Conservation (phyloP, 2,329 filamentous ascomycete genomes). For the Exserohilum turcica region DNA sequence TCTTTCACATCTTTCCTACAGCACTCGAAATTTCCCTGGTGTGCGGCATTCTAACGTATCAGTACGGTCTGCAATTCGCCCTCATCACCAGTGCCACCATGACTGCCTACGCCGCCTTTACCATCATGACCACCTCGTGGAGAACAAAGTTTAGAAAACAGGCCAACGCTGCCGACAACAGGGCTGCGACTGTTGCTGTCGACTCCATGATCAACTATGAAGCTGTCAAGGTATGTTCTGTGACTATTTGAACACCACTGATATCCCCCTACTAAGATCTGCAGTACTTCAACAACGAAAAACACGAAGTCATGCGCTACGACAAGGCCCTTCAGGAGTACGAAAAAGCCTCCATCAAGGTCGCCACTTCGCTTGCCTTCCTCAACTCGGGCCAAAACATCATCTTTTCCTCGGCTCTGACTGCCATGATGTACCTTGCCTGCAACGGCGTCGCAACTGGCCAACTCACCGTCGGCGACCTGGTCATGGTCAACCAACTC, state of each 20-base stretch:
- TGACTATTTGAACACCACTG: not conserved
- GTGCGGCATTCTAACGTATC: slow-evolving; percentile 93
- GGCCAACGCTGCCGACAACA: slow-evolving; percentile 95
- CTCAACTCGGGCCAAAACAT: slow-evolving; percentile 96
- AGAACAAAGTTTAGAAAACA: slow-evolving; percentile 94
- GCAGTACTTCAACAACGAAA: slow-evolving; percentile 95
- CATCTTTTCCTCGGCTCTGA: slow-evolving; percentile 93
- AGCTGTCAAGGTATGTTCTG: slow-evolving; percentile 72
- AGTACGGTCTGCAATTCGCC: slow-evolving; percentile 91
- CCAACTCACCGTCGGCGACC: slow-evolving; percentile 84
- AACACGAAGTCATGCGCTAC: slow-evolving; percentile 88
- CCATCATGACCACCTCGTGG: slow-evolving; percentile 95
- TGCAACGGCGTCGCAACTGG: slow-evolving; percentile 85
- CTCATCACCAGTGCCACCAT: slow-evolving; percentile 89
- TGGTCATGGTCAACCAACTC: slow-evolving; percentile 98
- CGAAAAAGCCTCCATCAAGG: slow-evolving; percentile 93
- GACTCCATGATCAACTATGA: slow-evolving; percentile 99
- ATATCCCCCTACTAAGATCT: not conserved
- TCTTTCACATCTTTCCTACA: slow-evolving; percentile 94
- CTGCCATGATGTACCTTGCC: slow-evolving; percentile 97
- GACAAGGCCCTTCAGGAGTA: slow-evolving; percentile 85
- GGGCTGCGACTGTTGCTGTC: slow-evolving; percentile 90
- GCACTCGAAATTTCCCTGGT: slow-evolving; percentile 93
- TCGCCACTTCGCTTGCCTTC: slow-evolving; percentile 89
- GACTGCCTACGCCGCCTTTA: slow-evolving; percentile 94